Evolutionary conservation across 2,329 filamentous ascomycete species (phyloP).

Genomic region (Phaeophleospora eucalypticola): DNA sequence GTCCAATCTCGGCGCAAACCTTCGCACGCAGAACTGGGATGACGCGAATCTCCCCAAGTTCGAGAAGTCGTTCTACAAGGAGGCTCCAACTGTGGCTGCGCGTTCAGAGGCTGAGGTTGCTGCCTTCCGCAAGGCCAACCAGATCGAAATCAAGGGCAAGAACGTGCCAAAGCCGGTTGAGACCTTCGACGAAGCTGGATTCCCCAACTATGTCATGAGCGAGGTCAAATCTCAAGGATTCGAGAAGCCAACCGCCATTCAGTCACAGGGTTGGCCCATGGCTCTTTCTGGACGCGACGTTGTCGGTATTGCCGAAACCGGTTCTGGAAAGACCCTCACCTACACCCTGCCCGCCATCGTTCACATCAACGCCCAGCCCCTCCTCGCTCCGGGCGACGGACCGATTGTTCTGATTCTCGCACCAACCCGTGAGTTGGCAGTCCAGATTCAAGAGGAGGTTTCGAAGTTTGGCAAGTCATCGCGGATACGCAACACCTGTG

Average conservation of each 20-base stretch:
- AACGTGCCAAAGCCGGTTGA: constrained; percentile 91
- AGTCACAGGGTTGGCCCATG: constrained; percentile 99
- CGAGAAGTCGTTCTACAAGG: constrained; percentile 99
- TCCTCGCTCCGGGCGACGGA: constrained; percentile 89
- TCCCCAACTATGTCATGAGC: constrained; percentile 94
- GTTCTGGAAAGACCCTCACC: constrained; percentile 97
- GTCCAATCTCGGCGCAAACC: constrained; percentile 79
- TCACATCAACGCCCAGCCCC: constrained; percentile 98
- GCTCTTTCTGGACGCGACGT: constrained; percentile 96
- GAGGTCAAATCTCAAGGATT: constrained; percentile 99
- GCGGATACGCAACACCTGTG: constrained; percentile 95
- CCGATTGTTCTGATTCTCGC: constrained; percentile 95
- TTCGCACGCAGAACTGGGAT: constrained; percentile 90
- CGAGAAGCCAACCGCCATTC: constrained; percentile 86
- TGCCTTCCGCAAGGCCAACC: constrained; percentile 77
- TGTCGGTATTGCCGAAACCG: constrained; percentile 97
- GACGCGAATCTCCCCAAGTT: constrained; percentile 80
- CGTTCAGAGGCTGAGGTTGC: constrained; percentile 78
- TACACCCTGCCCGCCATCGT: constrained; percentile 98
- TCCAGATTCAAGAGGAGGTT: constrained; percentile 98
- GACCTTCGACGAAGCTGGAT: constrained; percentile 95
- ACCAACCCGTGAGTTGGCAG: constrained; percentile 93
- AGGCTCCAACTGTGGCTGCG: constrained; percentile 71
- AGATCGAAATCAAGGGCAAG: constrained; percentile 75
- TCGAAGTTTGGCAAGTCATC: constrained; percentile 98